Evolutionary conservation across 176 grass and related monocot genomes (phyloP), one percentile per base, ranked within the genome.

Genomic region (Rhynchospora pubera): DNA sequence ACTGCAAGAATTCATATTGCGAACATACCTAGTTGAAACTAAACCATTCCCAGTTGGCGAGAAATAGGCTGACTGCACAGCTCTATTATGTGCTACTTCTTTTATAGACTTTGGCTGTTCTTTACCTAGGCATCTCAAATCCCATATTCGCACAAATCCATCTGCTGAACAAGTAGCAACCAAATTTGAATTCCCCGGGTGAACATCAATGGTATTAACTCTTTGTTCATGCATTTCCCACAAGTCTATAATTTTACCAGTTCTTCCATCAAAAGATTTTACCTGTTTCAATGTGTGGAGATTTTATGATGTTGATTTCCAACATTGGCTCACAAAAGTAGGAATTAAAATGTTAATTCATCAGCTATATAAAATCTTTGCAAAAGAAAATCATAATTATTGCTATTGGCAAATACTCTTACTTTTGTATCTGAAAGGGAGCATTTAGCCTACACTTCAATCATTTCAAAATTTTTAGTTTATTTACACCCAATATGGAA

Each of bases 51-150:
- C 92, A 86, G 85, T 88, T 75, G 90, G 95, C 51, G 95, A 97
- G 80, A 97, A 97, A 87, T 92, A 92, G 82, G 95, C 90, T 78
- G 95, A 97, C 24, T 92, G 81, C 58, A 97, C 84, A 34, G 88
- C 53, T 42, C 57, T 89, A 26, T 30, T 62, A 79, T 89, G 87
- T 26, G 84, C 24, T 3, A 97, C 53, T 75, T 88, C 68, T 50
- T 85, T 92, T 62, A 91, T 86, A 61, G 83, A 83, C 39, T 89
- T 62, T 9, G 61, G 71, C 18, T 66, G 65, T 34, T 91, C 50
- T 62, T 88, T 91, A 63, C 91, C 80, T 81, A 92, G 61, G 50
- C 28, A 66, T 82, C 94, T 94, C 73, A 91, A 66, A 81, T 93
- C 90, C 94, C 94, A 97, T 48, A 97, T 82, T 75, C 87, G 64